Evolutionary conservation across 2,329 filamentous ascomycete genomes (phyloP).

Genomic region (Cryoendolithus antarcticus): DNA sequence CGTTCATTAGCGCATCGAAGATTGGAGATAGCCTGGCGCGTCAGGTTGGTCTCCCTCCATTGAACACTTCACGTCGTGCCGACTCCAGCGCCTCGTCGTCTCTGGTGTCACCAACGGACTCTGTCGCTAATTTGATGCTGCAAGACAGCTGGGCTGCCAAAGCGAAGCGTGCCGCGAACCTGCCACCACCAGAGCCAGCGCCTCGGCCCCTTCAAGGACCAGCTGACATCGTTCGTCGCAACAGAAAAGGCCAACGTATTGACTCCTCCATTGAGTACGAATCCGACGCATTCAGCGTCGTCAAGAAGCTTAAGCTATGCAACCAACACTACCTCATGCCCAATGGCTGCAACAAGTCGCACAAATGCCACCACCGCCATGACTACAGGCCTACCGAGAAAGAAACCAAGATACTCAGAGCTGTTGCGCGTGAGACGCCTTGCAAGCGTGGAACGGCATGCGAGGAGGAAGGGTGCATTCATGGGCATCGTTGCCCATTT

Average conservation of each 20-base stretch:
- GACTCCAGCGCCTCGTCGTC: neutral
- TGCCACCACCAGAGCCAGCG: neutral
- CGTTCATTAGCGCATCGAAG: too few relatives aligned
- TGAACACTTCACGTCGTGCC: neutral
- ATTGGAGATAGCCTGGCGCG: too few relatives aligned
- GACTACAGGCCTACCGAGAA: constrained; percentile 39
- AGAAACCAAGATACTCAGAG: constrained; percentile 42
- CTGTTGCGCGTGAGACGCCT: constrained; percentile 51
- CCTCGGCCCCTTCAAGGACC: neutral
- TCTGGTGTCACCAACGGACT: neutral
- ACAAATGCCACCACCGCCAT: constrained; percentile 44
- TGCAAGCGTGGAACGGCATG: constrained; percentile 47
- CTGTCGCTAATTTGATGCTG: neutral
- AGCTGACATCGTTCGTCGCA: constrained; percentile 33
- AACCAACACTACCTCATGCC: constrained; percentile 49
- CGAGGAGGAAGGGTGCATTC: constrained; percentile 49
- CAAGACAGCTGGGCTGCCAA: constrained; percentile 1
- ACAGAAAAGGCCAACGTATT: constrained; percentile 47
- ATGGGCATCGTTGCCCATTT: constrained; percentile 50
- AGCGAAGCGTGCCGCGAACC: neutral
- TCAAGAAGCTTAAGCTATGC: constrained; percentile 52
- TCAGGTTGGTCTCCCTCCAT: neutral
- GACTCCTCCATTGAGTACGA: constrained; percentile 41
- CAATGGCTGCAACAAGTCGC: constrained; percentile 27
- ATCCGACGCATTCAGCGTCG: constrained; percentile 43